These are phyloP conservation scores for Tulasnella sp. DNA, from an alignment of 768 basidiomycete species.

Conservation along the genomic window DNA sequence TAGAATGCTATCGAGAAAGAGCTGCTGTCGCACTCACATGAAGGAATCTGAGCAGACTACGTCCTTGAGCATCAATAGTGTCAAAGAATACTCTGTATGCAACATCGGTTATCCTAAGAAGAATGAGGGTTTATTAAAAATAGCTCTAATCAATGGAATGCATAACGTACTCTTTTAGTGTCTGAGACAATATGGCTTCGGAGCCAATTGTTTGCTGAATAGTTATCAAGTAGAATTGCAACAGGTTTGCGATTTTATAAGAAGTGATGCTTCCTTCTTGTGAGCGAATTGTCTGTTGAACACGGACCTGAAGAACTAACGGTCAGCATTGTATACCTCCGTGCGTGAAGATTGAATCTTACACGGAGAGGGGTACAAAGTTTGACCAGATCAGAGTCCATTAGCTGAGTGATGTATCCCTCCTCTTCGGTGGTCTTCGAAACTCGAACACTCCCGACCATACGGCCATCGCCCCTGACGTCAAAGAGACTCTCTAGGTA, in stretches of 20 bases:
- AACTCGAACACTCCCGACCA: slow-evolving; percentile 62
- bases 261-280: slow-evolving; percentile 88
- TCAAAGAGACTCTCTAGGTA: slow-evolving; percentile 82
- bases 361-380: slow-evolving; percentile 85
- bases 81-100: slow-evolving; percentile 81
- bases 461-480: slow-evolving; percentile 43
- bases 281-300: slow-evolving; percentile 84
- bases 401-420: slow-evolving; percentile 61
- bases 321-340: background rate
- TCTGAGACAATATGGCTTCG: slow-evolving; percentile 60
- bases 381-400: slow-evolving; percentile 73
- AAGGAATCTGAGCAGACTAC: slow-evolving; percentile 37
- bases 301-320: slow-evolving; percentile 45
- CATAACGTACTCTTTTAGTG: slow-evolving; percentile 58
- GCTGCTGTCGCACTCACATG: slow-evolving; percentile 25
- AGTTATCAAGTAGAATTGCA: slow-evolving; percentile 87
- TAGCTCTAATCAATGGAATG: background rate
- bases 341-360: slow-evolving; percentile 7
- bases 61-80: slow-evolving; percentile 72
- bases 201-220: slow-evolving; percentile 87
- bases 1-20: background rate
- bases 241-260: slow-evolving; percentile 86
- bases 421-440: slow-evolving; percentile 52
- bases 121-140: background rate
- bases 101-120: slow-evolving; percentile 55